Base-by-base conservation (phyloP, 352 stramenopile species). In the Phytophthora multivora region DNA sequence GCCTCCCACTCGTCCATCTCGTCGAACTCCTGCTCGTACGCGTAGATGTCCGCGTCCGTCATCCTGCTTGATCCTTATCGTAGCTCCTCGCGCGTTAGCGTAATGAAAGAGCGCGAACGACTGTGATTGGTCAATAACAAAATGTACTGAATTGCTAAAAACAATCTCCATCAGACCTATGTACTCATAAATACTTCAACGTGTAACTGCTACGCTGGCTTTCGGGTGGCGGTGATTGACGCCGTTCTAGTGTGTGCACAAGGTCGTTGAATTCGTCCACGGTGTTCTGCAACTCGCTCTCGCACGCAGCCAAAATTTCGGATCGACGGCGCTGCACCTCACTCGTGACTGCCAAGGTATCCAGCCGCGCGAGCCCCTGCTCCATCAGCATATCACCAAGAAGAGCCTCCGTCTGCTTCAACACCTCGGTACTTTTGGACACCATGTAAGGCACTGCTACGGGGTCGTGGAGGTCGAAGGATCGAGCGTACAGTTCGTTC, bases 1-100 rank as follows among this genome's bases (percentile, higher is more conserved):
- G 66, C 58, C 49, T 95, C 87, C 87, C 87, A 96, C 64, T 97
- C 86, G 43, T 95, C 85, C 58, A 78, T 68, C 59, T 87, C 80
- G 25, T 84, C 51, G 36, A 92, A 61, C 71, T 95, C 85, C 62
- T 90, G 73, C 71, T 95, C 82, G 63, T 83, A 90, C 68, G 84
- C 80, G 42, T 86, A 88, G 51, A 90, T 73, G 39, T 91, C 80
- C 10, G 85, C 79, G 71, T 91, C 84, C 59, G 73, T 75, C 69
- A 86, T 90, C 23, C 40, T 42, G 41, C 48, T 48, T 30, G 28
- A 12, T 16, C 19, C 5, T 16, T 36, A 1, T 13, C 3, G 26
- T 15, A 21, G 39, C 30, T 40, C 19, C 8, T 31, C 25, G 43
- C 23, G 33, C 42, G 43, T 45, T 12, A 38, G 8, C 26, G 45